phyloP scores from a whole-genome alignment of 306 rosid genomes.

The Vicia villosa region DNA sequence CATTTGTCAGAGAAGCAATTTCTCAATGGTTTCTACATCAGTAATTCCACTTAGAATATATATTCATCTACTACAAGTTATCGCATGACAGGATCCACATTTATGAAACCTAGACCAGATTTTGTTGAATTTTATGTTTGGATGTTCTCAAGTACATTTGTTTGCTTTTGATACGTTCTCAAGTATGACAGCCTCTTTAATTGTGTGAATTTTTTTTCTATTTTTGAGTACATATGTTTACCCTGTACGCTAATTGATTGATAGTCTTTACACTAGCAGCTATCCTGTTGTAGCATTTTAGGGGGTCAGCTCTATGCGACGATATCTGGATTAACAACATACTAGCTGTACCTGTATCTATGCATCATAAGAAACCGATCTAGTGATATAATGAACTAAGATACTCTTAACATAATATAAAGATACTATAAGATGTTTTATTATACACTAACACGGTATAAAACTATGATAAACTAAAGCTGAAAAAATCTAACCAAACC shows the following conservation, averaged over 20 bases:
- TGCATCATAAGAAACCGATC: background rate
- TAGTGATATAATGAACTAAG: background rate
- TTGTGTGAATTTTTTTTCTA: too few relatives aligned
- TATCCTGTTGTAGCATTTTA: too few relatives aligned
- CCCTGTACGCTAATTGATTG: too few relatives aligned
- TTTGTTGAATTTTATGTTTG: background rate
- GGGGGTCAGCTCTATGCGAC: too few relatives aligned
- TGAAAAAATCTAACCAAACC: background rate
- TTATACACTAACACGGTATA: too few relatives aligned
- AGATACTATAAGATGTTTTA: background rate
- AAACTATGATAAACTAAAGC: background rate
- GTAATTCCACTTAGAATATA: background rate
- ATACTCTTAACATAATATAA: background rate
- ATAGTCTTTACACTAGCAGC: too few relatives aligned
- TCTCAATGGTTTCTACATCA: constrained; percentile 6
- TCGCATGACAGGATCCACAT: background rate
- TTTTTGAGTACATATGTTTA: too few relatives aligned
- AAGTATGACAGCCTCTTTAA: too few relatives aligned
- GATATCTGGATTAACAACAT: too few relatives aligned
- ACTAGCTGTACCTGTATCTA: too few relatives aligned
- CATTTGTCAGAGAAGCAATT: constrained; percentile 9
- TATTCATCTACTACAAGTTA: background rate
- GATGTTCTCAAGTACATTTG: too few relatives aligned
- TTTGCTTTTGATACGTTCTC: too few relatives aligned
- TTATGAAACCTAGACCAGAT: background rate